Conservation (phyloP, 140 eudicot genomes). For the Anethum foeniculum region DNA sequence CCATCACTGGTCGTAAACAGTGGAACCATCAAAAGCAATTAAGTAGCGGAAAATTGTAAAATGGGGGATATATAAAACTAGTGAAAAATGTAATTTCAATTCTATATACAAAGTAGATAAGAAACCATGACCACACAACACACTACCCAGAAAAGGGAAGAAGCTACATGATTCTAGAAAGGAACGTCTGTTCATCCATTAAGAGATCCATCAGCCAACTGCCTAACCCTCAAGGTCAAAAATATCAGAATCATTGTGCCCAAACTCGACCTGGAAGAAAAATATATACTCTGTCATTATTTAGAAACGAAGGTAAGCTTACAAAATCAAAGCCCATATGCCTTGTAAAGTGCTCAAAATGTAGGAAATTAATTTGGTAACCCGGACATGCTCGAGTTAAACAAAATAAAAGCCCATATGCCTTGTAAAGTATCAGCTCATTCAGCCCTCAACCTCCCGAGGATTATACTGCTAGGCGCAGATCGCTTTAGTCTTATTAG, state of each 20-base stretch:
- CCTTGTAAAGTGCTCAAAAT: not conserved
- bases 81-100: not conserved
- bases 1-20: not conserved
- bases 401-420: not conserved
- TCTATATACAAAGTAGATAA: not conserved
- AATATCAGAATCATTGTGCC: conserved; percentile 78
- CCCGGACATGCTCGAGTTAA: not conserved
- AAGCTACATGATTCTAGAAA: not conserved
- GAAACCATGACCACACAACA: not conserved
- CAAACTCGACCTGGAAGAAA: conserved; percentile 54
- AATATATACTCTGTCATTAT: not conserved
- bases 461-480: not conserved
- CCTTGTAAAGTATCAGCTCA: not conserved
- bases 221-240: conserved; percentile 72
- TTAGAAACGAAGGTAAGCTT: not conserved
- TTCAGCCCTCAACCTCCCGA: not conserved
- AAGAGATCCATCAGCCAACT: conserved; percentile 38
- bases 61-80: not conserved
- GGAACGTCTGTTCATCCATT: conserved; percentile 21
- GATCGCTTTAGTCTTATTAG: not conserved
- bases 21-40: not conserved
- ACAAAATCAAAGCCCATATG: not conserved
- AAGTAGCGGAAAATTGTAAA: not conserved
- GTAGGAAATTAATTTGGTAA: not conserved
- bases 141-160: not conserved